Base-by-base conservation (phyloP, 2,329 filamentous ascomycete species). In the Xylariomycetidae sp. region DNA sequence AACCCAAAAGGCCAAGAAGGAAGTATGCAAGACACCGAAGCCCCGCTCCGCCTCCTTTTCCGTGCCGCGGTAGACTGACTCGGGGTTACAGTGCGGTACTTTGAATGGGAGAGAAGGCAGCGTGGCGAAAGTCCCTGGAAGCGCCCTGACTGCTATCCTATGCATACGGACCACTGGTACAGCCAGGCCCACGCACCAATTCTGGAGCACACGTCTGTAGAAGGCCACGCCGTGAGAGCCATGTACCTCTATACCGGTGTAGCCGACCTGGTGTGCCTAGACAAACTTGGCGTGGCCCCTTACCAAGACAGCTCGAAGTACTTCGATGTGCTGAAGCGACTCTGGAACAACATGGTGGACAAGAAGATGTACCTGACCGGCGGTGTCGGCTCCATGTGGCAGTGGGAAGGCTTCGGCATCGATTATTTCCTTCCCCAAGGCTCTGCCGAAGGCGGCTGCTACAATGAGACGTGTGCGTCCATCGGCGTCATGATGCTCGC, bases 361-460 rank as follows among this genome's bases (percentile, higher is more conserved):
- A 66, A 66, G 36, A 81, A 80, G 48, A 76, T 80, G 69, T 82
- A 77, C 37, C 48, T 78, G 12, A 82, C 77, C 0, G 77, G 77
- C 2, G 76, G 75, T 1, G 70, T 81, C 31, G 77, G 77, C 1
- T 69, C 63, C 1, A 65, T 75, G 25, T 63, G 69, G 42, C 70
- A 78, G 48, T 77, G 70, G 70, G 70, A 80, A 51, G 74, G 77
- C 4, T 80, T 81, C 46, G 74, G 74, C 0, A 61, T 68, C 25
- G 67, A 76, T 40, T 77, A 78, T 46, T 76, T 76, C 49, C 58
- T 80, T 5, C 74, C 74, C 1, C 72, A 77, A 26, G 62, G 68
- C 2, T 72, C 70, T 1, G 76, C 79, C 38, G 75, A 79, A 39
- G 75, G 76, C 4, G 77, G 75, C 3, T 80, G 76, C 45, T 80